Evolutionary conservation across 2,329 filamentous ascomycete genomes (phyloP), one percentile per base, ranked within the genome.

Genomic region (Epichloe baconii): DNA sequence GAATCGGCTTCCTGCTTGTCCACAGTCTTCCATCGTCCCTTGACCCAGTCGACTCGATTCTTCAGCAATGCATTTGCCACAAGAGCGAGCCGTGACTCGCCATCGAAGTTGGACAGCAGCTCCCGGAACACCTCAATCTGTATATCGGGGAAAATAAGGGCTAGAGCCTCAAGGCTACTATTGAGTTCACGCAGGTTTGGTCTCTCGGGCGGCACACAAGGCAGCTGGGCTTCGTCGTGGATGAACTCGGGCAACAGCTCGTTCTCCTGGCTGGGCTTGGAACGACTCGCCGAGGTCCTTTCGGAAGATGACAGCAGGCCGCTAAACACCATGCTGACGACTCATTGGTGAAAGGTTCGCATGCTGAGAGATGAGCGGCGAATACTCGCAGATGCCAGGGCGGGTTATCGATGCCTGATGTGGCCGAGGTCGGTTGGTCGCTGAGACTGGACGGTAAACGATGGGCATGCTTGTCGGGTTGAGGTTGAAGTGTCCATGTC

Each of bases 81-180:
- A 47, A 93, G 75, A 43, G 86, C 83, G 23, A 91, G 69, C 56
- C 86, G 74, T 55, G 86, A 91, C 65, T 90, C 85, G 59, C 83
- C 80, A 59, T 84, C 83, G 62, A 90, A 85, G 60, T 74, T 85
- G 40, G 75, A 69, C 47, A 93, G 78, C 78, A 93, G 86, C 70
- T 91, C 86, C 44, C 86, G 79, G 62, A 93, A 88, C 17, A 90
- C 86, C 58, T 90, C 85, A 53, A 86, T 74, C 65, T 88, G 84
- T n/a, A 90, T 74, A 65, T 90, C 80, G 31, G 87, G 87, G 57
- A 93, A 93, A 8, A 90, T 75, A 46, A 79, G 79, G 21, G 81
- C 79, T 43, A 93, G 76, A 12, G 76, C 79, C 54, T 79, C 77
- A 55, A 93, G 78, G 58, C 80, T 77, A 48, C 73, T 72, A 68